Evolutionary conservation across 23 red algal genomes (phyloP), one percentile per base, ranked within the genome.

Genomic region (Gracilaria caudata): DNA sequence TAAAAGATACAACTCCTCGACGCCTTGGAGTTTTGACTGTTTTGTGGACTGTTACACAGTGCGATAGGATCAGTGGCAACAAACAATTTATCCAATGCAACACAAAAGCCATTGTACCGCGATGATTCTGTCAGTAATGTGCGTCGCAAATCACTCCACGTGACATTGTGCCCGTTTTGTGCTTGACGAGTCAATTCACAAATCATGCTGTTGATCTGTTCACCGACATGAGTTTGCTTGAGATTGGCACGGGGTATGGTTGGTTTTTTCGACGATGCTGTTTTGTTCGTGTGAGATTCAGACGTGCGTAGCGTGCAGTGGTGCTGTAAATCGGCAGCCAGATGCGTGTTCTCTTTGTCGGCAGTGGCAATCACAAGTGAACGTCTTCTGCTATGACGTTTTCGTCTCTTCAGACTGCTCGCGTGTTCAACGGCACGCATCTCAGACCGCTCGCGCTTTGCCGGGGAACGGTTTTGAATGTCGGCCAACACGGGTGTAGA

Each of bases 1-100:
- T 75, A 75, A 29, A 75, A 75, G 40, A 75, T 75, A 29, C 38
- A 46, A 40, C 70, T 75, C 4, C 16, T 47, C 4, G 70, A 75
- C 38, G 29, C 39, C 40, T 75, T 75, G 21, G 70, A 75, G 25
- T 40, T 26, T 21, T 75, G 70, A 26, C 70, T 75, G 33, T 29
- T 75, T 29, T 75, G n/a, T 7, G 70, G 40, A 19, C 39, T 75
- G 16, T 12, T 10, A 26, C 70, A 75, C n/a, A 49, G 24, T 8
- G 70, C 70, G 8, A 75, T 25, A 2, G 38, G 33, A 28, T 75
- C 70, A 7, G 40, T 3, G 20, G 20, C 12, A 3, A 7, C 39
- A 29, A 75, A 75, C 70, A 46, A 24, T 16, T 45, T 28, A 47
- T 75, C 70, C 70, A 75, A 8, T 5, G 43, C 70, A 47, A 9